phyloP scores from a whole-genome alignment of 2,329 filamentous ascomycete species.

The Colletotrichum spaethianum region DNA sequence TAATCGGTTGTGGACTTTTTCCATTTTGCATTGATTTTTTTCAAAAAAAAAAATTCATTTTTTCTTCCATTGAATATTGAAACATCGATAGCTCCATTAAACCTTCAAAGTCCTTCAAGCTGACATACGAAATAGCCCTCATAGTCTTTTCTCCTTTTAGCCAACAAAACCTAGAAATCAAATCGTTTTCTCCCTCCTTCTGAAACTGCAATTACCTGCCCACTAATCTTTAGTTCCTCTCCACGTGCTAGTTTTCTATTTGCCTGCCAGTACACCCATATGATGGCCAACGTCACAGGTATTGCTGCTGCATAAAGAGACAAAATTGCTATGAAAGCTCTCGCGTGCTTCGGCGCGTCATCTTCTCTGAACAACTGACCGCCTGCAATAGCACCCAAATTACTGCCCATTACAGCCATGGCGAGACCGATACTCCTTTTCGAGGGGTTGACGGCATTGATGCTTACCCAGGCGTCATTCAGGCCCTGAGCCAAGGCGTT shows the following conservation, averaged over 20 bases:
- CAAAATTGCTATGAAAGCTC: slow-evolving; percentile 38
- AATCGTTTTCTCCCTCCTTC: slow-evolving; percentile 15
- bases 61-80: too few relatives aligned
- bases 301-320: slow-evolving; percentile 39
- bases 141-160: too few relatives aligned
- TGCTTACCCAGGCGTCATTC: slow-evolving; percentile 41
- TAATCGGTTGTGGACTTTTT: too few relatives aligned
- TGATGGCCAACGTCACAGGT: slow-evolving; percentile 40
- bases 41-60: too few relatives aligned
- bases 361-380: slow-evolving; percentile 34
- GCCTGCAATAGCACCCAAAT: slow-evolving; percentile 34
- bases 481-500: slow-evolving; percentile 34
- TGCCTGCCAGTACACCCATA: slow-evolving; percentile 44
- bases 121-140: too few relatives aligned
- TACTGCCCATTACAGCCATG: slow-evolving; percentile 41
- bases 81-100: too few relatives aligned
- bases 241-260: slow-evolving; percentile 42
- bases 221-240: not conserved
- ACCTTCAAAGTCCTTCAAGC: too few relatives aligned
- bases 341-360: slow-evolving; percentile 36
- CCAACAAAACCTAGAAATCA: not conserved
- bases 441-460: slow-evolving; percentile 28
- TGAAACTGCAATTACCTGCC: not conserved
- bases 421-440: slow-evolving; percentile 39
- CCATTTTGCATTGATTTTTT: too few relatives aligned